These are phyloP conservation scores for Ailanthus altissimus DNA, from an alignment of 345 rosid species.

Conservation along the genomic window DNA sequence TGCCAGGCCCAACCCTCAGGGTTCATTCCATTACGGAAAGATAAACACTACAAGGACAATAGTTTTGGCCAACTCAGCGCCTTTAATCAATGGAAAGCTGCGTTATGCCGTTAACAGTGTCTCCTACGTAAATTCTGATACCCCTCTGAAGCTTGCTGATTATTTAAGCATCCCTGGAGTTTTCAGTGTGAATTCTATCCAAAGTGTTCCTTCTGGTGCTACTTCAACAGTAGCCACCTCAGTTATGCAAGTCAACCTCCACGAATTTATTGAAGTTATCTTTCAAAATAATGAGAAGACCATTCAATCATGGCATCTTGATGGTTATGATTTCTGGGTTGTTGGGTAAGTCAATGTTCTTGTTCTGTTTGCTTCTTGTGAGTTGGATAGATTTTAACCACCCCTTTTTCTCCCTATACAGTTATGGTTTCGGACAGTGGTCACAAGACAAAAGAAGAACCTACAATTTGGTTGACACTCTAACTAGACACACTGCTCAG, in stretches of 20 bases:
- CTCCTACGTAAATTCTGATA: constrained; percentile 72
- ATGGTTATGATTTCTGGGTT: constrained; percentile 93
- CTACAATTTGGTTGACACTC: constrained; percentile 75
- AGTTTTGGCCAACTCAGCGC: constrained; percentile 67
- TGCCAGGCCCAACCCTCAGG: constrained; percentile 98
- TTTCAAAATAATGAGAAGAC: constrained; percentile 71
- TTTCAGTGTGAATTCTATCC: constrained; percentile 53
- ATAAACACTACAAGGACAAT: constrained; percentile 55
- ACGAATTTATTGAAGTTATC: constrained; percentile 70
- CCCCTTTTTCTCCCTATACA: constrained; percentile 28
- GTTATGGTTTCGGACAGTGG: constrained; percentile 84
- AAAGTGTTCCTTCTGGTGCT: constrained; percentile 43
- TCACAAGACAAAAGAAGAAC: constrained; percentile 46
- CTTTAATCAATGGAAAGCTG: constrained; percentile 72
- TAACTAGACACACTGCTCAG: constrained; percentile 87
- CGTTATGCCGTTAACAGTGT: constrained; percentile 81
- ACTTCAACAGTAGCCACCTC: constrained; percentile 61
- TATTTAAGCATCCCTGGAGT: constrained; percentile 69
- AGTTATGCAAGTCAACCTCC: constrained; percentile 55
- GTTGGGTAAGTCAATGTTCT: constrained; percentile 60
- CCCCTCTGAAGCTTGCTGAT: constrained; percentile 90
- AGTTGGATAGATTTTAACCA: constrained; percentile 17
- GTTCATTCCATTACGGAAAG: constrained; percentile 83
- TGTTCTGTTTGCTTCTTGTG: background rate
- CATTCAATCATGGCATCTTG: constrained; percentile 94